Conservation (phyloP, 2,329 filamentous ascomycete species). For the Akanthomyces muscarius region DNA sequence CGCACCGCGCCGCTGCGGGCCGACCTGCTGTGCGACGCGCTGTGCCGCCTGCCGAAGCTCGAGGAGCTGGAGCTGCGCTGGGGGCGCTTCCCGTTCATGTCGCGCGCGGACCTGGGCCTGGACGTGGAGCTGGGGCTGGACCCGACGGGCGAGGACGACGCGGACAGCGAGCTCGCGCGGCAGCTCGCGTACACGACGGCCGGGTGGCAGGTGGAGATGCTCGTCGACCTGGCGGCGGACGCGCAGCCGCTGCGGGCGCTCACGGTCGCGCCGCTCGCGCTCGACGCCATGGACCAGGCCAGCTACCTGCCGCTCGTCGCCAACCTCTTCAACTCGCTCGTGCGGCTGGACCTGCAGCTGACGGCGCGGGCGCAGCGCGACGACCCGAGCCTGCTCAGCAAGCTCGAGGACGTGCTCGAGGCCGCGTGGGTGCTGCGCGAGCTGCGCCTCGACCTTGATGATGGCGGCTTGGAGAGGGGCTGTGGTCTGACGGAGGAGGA, state of each 20-base stretch:
- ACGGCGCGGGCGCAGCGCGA: background rate
- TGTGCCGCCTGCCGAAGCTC: background rate
- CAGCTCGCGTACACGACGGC: conserved; percentile 9
- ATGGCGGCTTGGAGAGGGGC: background rate
- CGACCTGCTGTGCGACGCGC: background rate
- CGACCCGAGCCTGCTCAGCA: conserved; percentile 4
- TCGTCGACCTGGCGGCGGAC: conserved; percentile 11
- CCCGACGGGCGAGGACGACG: background rate
- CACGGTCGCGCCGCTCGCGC: background rate
- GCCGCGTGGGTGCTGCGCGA: conserved; percentile 1
- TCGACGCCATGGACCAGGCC: conserved; percentile 11
- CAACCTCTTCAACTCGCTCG: conserved; percentile 13
- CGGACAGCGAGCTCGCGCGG: background rate
- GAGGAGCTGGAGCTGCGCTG: conserved; percentile 9
- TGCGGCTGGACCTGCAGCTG: conserved; percentile 6
- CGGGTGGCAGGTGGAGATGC: conserved; percentile 7
- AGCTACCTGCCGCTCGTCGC: conserved; percentile 9
- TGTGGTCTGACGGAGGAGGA: too few species aligned
- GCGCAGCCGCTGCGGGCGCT: background rate
- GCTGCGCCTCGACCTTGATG: conserved; percentile 7
- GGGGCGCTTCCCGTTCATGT: conserved; percentile 5
- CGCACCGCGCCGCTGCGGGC: background rate
- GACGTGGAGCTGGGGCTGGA: background rate
- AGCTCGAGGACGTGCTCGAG: conserved; percentile 8
- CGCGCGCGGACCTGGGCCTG: background rate